Conservation (phyloP, 371 early-diverging fungal species). For the Mortierella sp. region DNA sequence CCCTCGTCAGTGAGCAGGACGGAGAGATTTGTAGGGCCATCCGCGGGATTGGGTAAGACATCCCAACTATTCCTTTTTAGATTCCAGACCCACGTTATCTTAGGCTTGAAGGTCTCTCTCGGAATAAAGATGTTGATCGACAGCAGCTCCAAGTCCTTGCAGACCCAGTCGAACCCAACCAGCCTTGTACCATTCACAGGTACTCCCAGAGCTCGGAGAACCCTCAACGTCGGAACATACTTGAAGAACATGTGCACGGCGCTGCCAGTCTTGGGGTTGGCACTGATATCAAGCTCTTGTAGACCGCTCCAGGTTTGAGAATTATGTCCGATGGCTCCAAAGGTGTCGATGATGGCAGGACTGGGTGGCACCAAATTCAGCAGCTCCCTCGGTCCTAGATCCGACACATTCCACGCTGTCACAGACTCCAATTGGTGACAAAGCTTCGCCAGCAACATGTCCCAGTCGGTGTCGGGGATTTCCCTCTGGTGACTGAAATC, state of each 20-base stretch:
- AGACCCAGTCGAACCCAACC: conserved; percentile 36
- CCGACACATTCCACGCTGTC: conserved; percentile 5
- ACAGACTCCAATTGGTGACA: conserved; percentile 17
- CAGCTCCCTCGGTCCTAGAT: neutral
- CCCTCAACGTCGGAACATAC: conserved; percentile 14
- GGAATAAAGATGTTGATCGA: conserved; percentile 23
- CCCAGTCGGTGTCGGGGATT: neutral
- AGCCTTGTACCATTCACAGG: conserved; percentile 22
- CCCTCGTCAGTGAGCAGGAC: neutral
- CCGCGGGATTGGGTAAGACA: no score
- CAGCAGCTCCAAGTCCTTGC: conserved; percentile 21
- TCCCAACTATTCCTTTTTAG: neutral
- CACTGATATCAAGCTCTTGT: conserved; percentile 26
- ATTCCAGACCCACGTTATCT: conserved; percentile 8
- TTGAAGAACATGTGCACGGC: conserved; percentile 10
- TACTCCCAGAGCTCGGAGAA: conserved; percentile 20
- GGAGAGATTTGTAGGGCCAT: neutral
- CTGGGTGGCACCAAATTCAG: conserved; percentile 16
- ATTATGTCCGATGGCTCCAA: neutral
- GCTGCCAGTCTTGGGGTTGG: neutral
- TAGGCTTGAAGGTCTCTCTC: neutral
- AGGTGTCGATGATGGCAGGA: neutral
- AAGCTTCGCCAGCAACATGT: neutral
- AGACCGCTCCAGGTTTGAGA: neutral
- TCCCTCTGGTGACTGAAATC: conserved; percentile 24